phyloP scores from a whole-genome alignment of 192 early-diverging fungal genomes.

The Rhizophagus prolifer region DNA sequence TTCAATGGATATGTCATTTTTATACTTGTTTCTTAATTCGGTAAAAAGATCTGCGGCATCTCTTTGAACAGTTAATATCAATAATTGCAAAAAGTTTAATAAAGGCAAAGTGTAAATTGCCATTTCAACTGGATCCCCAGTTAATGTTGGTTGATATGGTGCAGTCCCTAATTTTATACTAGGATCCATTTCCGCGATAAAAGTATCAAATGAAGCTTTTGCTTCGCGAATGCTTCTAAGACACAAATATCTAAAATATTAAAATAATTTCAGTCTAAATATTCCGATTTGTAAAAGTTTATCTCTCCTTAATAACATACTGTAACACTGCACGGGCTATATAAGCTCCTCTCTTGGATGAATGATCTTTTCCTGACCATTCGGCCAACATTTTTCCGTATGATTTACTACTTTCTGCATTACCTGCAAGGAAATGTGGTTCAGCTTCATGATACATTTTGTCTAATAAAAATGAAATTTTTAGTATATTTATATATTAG shows the following conservation, averaged over 20 bases:
- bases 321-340: constrained; percentile 77
- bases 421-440: constrained; percentile 82
- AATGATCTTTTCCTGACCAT: constrained; percentile 66
- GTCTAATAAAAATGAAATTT: constrained; percentile 45
- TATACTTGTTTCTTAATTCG: constrained; percentile 33
- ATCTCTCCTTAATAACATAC: constrained; percentile 49
- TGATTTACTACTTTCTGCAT: constrained; percentile 72
- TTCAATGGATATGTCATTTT: constrained; percentile 22
- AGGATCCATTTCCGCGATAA: constrained; percentile 1
- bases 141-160: constrained; percentile 45
- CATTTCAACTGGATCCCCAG: constrained; percentile 33
- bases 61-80: constrained; percentile 66
- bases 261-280: constrained; percentile 34
- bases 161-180: constrained; percentile 36
- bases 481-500: neutral
- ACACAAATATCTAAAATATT: constrained; percentile 25
- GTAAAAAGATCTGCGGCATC: constrained; percentile 51
- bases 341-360: constrained; percentile 71
- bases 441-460: constrained; percentile 79
- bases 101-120: constrained; percentile 44
- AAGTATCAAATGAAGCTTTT: constrained; percentile 27
- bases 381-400: constrained; percentile 75
- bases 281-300: neutral
- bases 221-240: constrained; percentile 27
- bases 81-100: constrained; percentile 65